Evolutionary conservation across 768 basidiomycete species (phyloP).

Genomic region (Fomitopsis pulvina): DNA sequence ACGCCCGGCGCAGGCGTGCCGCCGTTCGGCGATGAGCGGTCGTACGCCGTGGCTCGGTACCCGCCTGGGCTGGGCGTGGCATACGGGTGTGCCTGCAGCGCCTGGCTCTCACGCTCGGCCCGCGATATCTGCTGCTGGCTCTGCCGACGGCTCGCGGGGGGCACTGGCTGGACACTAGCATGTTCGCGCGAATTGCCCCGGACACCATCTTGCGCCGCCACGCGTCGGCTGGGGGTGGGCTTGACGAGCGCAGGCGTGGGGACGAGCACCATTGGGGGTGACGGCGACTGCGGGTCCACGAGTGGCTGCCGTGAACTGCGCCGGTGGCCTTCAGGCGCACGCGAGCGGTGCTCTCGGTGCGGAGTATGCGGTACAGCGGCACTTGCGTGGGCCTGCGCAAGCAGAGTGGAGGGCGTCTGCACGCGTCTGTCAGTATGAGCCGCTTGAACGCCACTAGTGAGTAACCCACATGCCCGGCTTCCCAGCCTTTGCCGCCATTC

Average conservation of each 20-base stretch:
- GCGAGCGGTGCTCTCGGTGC: conserved; percentile 46
- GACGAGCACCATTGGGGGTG: conserved; percentile 54
- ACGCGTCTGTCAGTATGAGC: background rate
- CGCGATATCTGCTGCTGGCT: conserved; percentile 48
- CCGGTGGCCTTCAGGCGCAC: conserved; percentile 42
- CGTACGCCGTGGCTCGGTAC: conserved; percentile 50
- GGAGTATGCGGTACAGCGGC: conserved; percentile 48
- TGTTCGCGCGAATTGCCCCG: conserved; percentile 46
- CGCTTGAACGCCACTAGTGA: background rate
- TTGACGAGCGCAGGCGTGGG: conserved; percentile 66
- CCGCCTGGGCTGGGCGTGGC: conserved; percentile 56
- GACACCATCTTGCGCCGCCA: conserved; percentile 38
- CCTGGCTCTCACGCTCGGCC: conserved; percentile 27
- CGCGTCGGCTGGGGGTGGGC: conserved; percentile 41
- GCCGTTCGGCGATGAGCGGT: conserved; percentile 36
- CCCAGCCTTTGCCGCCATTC: conserved; percentile 94
- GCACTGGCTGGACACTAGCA: conserved; percentile 57
- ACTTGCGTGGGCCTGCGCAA: conserved; percentile 48
- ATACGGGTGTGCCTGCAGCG: conserved; percentile 63
- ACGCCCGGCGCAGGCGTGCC: conserved; percentile 28
- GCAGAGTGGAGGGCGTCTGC: conserved; percentile 37
- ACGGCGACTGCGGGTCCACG: conserved; percentile 44
- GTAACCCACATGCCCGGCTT: conserved; percentile 69
- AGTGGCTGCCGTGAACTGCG: conserved; percentile 45
- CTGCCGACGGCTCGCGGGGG: conserved; percentile 57